Evolutionary conservation across 441 rosid genomes (phyloP), one percentile per base, ranked within the genome.

Genomic region (Metrosideros polymorpha): DNA sequence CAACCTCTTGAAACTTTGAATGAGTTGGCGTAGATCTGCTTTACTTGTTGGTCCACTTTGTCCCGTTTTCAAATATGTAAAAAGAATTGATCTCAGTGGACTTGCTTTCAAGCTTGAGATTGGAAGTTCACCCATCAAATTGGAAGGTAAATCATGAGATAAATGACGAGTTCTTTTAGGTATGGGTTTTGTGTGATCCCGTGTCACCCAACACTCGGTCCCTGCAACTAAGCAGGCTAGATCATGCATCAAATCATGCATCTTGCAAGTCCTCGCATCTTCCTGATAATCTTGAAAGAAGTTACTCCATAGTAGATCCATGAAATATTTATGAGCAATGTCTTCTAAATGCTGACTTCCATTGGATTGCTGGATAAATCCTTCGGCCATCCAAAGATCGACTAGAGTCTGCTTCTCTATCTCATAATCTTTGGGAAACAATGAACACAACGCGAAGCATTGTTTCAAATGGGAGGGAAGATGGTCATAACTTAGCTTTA

Each of bases 71-170:
- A 15, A 15, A 15, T 15, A 0, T 14, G 7, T 1, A 15, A 2
- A 51, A 2, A 51, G 7, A 51, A 51, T 15, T 51, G 75, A 30
- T 17, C 75, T 61, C 0, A 30, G 3, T 4, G 24, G 1, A 15
- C 42, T 30, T 61, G 24, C 39, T 61, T 61, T 61, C 42, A 15
- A 30, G 12, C 1, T 0, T 30, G 75, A 61, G 1, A 30, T 61
- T 7, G 1, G 6, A 61, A 4, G 12, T 3, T 3, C 1, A 7
- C 3, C 6, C 6, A 1, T 17, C 6, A 29, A 7, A 14, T 29
- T 3, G 5, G 0, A 61, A 61, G 22, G 0, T 7, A 0, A 29
- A 29, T 0, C 0, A 15, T 0, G 0, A 3, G 75, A 30, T 3
- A 61, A 0, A 15, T 17, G 75, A 15, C 24, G 42, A 61, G 42